phyloP scores from a whole-genome alignment of 2,329 filamentous ascomycete genomes.

The Fusarium musae region DNA sequence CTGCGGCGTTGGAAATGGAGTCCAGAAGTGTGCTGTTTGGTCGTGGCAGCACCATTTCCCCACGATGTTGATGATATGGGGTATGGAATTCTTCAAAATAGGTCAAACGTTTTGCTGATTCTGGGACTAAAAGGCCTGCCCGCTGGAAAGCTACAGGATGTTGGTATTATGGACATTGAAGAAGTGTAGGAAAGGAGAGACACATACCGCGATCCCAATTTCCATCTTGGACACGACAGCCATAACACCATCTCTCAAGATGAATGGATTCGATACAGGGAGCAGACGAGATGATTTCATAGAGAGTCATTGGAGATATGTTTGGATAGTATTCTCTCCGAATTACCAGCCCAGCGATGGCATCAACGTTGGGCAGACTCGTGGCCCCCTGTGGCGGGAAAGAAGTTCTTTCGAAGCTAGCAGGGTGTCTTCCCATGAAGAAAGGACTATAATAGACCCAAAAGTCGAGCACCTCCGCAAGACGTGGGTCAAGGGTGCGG shows the following conservation, averaged over 20 bases:
- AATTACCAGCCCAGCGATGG: constrained; percentile 20
- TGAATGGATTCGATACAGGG: constrained; percentile 14
- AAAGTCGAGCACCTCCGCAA: no score
- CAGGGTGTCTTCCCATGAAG: not conserved
- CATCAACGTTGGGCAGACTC: not conserved
- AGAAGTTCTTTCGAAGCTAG: no score
- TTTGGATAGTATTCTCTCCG: constrained; percentile 13
- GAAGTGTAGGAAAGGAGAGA: fast-evolving
- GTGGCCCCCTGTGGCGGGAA: fast-evolving
- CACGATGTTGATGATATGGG: fast-evolving
- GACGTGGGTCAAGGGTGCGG: no score
- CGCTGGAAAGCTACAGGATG: fast-evolving
- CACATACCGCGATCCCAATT: not conserved
- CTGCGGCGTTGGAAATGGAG: not conserved
- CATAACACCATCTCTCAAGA: constrained; percentile 24
- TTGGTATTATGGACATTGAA: fast-evolving
- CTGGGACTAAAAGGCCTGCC: fast-evolving
- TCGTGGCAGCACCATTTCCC: not conserved
- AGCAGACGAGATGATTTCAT: not conserved
- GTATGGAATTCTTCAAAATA: not conserved
- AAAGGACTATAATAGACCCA: no score
- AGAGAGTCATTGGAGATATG: not conserved
- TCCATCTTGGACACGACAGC: not conserved
- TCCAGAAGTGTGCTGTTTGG: not conserved
- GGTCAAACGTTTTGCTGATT: fast-evolving